A percentile compares a stretch with the other conserved stretches of the same genome.
Conservation (phyloP, 345 rosid species). For the Carallia brachiata region DNA sequence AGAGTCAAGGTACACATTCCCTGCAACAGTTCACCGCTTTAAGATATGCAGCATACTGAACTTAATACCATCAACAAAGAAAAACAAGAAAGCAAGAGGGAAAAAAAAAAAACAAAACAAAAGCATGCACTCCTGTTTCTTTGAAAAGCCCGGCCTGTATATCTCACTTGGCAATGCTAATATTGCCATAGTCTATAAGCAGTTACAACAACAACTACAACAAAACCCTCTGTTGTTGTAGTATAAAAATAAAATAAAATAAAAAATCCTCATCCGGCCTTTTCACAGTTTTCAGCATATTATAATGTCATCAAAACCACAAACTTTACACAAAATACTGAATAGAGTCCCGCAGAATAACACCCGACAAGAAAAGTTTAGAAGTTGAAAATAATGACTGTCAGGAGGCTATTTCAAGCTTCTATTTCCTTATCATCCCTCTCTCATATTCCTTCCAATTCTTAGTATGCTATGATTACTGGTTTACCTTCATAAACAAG, state of each 20-base stretch:
- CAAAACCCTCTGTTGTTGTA: too few relatives aligned
- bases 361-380: neutral
- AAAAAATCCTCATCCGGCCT: neutral
- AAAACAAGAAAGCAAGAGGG: neutral
- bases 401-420: neutral
- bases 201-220: neutral
- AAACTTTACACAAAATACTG: neutral
- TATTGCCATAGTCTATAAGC: neutral
- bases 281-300: neutral
- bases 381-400: neutral
- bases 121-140: neutral
- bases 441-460: neutral
- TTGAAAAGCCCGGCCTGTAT: neutral
- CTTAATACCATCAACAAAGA: neutral
- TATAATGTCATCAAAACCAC: neutral
- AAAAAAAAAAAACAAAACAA: neutral
- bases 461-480: too few relatives aligned
- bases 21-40: constrained; percentile 34
- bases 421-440: neutral
- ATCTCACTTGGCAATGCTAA: neutral
- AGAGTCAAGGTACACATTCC: constrained; percentile 85
- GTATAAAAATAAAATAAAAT: neutral
- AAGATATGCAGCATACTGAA: constrained; percentile 11
- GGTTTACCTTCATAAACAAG: too few relatives aligned
- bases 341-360: neutral